Conservation (phyloP, 345 rosid species). For the Psidium friedrichsthalianum region DNA sequence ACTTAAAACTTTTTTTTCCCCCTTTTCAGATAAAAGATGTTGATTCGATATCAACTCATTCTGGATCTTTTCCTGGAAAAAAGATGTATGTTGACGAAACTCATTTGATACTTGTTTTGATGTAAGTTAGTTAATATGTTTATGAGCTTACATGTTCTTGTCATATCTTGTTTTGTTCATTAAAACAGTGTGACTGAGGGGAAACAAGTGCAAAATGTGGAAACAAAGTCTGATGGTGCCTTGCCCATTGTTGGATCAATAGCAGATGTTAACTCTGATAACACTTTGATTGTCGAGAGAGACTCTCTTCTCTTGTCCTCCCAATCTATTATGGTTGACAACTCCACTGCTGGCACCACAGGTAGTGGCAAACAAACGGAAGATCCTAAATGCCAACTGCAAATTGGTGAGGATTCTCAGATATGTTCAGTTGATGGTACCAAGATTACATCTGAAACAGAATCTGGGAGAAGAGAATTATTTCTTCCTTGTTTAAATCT, state of each 20-base stretch:
- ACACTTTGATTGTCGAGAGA: not conserved
- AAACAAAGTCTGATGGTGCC: not conserved
- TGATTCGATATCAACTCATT: not conserved
- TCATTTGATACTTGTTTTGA: not conserved
- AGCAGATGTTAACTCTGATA: not conserved
- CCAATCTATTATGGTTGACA: constrained; percentile 1
- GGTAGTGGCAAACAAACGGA: not conserved
- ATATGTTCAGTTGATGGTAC: constrained; percentile 1
- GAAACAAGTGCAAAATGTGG: not conserved
- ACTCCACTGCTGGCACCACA: not conserved
- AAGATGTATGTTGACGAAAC: not conserved
- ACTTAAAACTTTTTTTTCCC: not conserved
- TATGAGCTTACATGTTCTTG: not conserved
- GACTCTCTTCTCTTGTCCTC: not conserved
- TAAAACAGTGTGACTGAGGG: not conserved
- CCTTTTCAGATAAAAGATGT: not conserved
- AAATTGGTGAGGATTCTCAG: constrained; percentile 2
- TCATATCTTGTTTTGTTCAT: not conserved
- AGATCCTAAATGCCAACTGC: not conserved
- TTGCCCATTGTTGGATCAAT: not conserved
- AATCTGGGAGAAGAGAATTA: not conserved
- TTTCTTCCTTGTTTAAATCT: constrained; percentile 6
- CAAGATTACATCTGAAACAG: constrained; percentile 3
- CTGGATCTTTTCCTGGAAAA: not conserved
- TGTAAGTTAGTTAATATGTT: not conserved